Percentiles rank a stretch among this genome's conserved stretches.
These are phyloP conservation scores for Epichloe scottii DNA, from an alignment of 2,329 filamentous ascomycete species.

Conservation along the genomic window DNA sequence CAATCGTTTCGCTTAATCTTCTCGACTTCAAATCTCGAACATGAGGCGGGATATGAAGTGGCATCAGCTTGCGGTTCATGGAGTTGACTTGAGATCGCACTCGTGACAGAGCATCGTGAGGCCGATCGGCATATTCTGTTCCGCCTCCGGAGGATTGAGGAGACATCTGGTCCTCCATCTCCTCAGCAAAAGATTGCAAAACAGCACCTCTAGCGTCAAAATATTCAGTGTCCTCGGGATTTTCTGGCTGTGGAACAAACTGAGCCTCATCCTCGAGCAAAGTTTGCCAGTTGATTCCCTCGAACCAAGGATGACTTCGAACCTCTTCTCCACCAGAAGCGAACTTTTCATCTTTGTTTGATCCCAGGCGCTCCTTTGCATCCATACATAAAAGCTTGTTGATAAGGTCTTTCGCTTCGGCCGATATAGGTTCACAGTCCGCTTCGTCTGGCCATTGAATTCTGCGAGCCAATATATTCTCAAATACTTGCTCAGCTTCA, in stretches of 20 bases:
- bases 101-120: constrained; percentile 85
- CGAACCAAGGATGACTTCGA: constrained; percentile 78
- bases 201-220: constrained; percentile 89
- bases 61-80: constrained; percentile 85
- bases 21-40: constrained; percentile 83
- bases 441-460: constrained; percentile 87
- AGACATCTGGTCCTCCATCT: constrained; percentile 79
- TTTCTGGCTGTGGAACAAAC: constrained; percentile 83
- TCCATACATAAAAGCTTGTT: constrained; percentile 82
- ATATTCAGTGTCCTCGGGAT: constrained; percentile 96
- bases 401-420: constrained; percentile 87
- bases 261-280: constrained; percentile 91
- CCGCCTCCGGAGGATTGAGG: constrained; percentile 58
- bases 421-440: constrained; percentile 61
- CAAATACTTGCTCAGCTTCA: constrained; percentile 87
- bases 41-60: constrained; percentile 89
- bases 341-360: constrained; percentile 74
- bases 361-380: constrained; percentile 68
- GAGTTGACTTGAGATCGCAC: constrained; percentile 77
- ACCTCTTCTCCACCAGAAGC: constrained; percentile 83
- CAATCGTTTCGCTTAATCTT: constrained; percentile 79
- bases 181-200: constrained; percentile 81
- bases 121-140: constrained; percentile 73
- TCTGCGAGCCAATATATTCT: constrained; percentile 81
- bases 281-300: constrained; percentile 76